A percentile compares a stretch with the other conserved stretches of the same genome.
Evolutionary conservation across 306 rosid species (phyloP).

Genomic region (Potentilla sterilis): DNA sequence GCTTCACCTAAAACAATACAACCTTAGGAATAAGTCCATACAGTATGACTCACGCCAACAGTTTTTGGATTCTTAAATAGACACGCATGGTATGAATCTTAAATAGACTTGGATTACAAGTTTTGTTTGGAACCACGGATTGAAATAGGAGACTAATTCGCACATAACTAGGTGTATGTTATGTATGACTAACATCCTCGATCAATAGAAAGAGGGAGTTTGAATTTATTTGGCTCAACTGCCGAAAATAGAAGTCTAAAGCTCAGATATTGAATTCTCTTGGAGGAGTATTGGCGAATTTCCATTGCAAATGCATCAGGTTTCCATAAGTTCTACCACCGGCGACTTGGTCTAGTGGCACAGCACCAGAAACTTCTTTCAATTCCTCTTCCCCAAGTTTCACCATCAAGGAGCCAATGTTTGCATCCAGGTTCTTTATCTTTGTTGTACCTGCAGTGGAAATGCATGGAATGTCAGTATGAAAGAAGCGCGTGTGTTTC

Average conservation of each 20-base stretch:
- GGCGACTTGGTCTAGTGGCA: slow-evolving; percentile 47
- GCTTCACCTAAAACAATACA: too few species aligned
- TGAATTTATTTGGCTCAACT: too few species aligned
- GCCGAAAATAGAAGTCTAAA: background rate
- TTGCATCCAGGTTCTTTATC: slow-evolving; percentile 55
- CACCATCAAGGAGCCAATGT: slow-evolving; percentile 52
- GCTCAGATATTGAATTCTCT: slow-evolving; percentile 6
- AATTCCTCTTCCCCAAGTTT: slow-evolving; percentile 41
- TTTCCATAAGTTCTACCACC: slow-evolving; percentile 33
- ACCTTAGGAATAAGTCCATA: too few species aligned
- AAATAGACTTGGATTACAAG: too few species aligned
- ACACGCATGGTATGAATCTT: too few species aligned
- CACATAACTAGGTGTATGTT: too few species aligned
- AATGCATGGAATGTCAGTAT: background rate
- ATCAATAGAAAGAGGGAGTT: too few species aligned
- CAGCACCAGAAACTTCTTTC: slow-evolving; percentile 46
- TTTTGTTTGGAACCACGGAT: too few species aligned
- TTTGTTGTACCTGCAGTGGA: slow-evolving; percentile 49
- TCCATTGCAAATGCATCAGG: slow-evolving; percentile 25
- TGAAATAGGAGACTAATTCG: too few species aligned
- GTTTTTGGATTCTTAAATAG: too few species aligned
- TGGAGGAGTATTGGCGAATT: slow-evolving; percentile 55
- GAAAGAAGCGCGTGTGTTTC: background rate
- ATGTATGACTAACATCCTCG: too few species aligned
- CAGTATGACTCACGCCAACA: too few species aligned